phyloP scores from a whole-genome alignment of 192 early-diverging fungal species.

The Spinellus fusiger region DNA sequence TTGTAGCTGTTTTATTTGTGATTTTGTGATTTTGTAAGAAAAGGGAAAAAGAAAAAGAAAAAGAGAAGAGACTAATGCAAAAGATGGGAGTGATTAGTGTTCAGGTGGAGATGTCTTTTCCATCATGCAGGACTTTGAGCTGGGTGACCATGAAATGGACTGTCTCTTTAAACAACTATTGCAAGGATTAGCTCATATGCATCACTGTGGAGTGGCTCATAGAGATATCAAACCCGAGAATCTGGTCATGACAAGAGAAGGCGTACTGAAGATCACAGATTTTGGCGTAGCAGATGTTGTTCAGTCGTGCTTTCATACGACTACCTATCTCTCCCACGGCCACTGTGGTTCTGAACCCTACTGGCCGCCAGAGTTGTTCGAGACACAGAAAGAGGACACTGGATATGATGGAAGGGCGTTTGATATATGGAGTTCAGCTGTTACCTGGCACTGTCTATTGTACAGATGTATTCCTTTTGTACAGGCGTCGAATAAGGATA shows the following conservation, averaged over 20 bases:
- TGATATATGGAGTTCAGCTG: slow-evolving; percentile 90
- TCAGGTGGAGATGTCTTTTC: slow-evolving; percentile 89
- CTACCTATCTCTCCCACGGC: slow-evolving; percentile 67
- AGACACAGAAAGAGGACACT: slow-evolving; percentile 39
- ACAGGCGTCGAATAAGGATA: slow-evolving; percentile 54
- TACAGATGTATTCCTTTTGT: slow-evolving; percentile 69
- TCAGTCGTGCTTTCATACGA: slow-evolving; percentile 68
- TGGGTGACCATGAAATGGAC: slow-evolving; percentile 76
- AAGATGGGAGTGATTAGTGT: slow-evolving; percentile 60
- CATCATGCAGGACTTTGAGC: slow-evolving; percentile 65
- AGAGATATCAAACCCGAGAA: slow-evolving; percentile 83
- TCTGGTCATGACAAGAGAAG: slow-evolving; percentile 70
- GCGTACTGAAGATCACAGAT: slow-evolving; percentile 91
- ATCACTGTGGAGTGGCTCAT: slow-evolving; percentile 91
- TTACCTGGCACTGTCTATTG: slow-evolving; percentile 82
- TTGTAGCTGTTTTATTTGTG: too few species aligned
- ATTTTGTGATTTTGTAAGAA: too few species aligned
- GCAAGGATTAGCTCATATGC: slow-evolving; percentile 82
- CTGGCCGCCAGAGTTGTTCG: slow-evolving; percentile 88
- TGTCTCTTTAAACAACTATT: slow-evolving; percentile 94
- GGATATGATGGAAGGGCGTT: slow-evolving; percentile 80
- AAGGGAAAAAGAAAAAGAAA: too few species aligned
- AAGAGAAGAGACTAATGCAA: not conserved
- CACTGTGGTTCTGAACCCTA: slow-evolving; percentile 92
- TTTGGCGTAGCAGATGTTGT: slow-evolving; percentile 96